These are phyloP conservation scores for Phialophora macrospora DNA, from an alignment of 2,329 filamentous ascomycete species.

Conservation along the genomic window DNA sequence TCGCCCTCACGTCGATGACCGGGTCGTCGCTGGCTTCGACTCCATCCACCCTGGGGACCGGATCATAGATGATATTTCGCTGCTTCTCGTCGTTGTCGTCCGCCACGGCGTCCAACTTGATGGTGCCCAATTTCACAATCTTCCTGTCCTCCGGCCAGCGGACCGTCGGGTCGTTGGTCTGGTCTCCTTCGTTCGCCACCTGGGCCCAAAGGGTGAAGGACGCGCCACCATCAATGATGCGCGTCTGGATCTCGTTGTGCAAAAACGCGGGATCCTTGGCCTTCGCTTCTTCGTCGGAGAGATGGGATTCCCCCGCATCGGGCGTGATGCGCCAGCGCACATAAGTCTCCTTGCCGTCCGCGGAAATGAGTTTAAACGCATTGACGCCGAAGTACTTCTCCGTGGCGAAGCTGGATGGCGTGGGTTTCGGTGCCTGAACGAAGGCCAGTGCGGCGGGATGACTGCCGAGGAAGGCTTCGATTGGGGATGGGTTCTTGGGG, in stretches of 20 bases:
- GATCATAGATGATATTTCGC: constrained; percentile 63
- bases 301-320: constrained; percentile 48
- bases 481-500: constrained; percentile 29
- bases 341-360: constrained; percentile 53
- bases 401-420: constrained; percentile 55
- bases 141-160: constrained; percentile 59
- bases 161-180: constrained; percentile 55
- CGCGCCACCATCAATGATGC: constrained; percentile 46
- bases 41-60: constrained; percentile 60
- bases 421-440: constrained; percentile 57
- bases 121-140: constrained; percentile 57
- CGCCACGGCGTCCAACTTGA: constrained; percentile 52
- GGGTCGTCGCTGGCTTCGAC: constrained; percentile 61
- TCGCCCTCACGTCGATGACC: constrained; percentile 61
- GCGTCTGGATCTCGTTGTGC: constrained; percentile 53
- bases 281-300: constrained; percentile 48
- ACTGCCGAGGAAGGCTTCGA: constrained; percentile 47
- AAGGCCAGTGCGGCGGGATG: constrained; percentile 58
- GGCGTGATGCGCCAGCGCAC: constrained; percentile 59
- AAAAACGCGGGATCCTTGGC: constrained; percentile 53
- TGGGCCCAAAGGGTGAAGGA: constrained; percentile 58
- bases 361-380: constrained; percentile 42
- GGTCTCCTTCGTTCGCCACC: constrained; percentile 56
- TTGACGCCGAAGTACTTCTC: constrained; percentile 53
- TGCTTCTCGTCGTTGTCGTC: constrained; percentile 50